Conservation (phyloP, 1,284 basidiomycete species). For the Ustilago sp. region DNA sequence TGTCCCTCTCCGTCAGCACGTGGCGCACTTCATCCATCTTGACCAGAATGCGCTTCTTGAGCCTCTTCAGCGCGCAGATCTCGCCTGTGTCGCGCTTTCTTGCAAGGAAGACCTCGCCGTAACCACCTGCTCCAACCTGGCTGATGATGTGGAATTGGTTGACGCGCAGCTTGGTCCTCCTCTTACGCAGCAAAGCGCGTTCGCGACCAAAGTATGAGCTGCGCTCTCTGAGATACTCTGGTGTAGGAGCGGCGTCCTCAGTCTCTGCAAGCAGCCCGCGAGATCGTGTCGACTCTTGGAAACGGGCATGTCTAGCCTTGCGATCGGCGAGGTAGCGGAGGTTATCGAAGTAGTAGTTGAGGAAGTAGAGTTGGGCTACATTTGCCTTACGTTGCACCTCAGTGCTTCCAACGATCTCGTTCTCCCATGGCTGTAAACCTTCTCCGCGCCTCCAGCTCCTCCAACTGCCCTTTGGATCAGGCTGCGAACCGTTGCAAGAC, state of each 20-base stretch:
- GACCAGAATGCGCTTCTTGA: slow-evolving; percentile 67
- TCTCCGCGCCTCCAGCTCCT: slow-evolving; percentile 60
- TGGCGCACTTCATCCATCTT: slow-evolving; percentile 70
- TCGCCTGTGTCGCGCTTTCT: slow-evolving; percentile 68
- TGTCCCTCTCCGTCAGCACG: slow-evolving; percentile 68
- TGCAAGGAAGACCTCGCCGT: slow-evolving; percentile 68
- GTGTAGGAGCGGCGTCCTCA: slow-evolving; percentile 88
- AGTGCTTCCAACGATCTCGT: slow-evolving; percentile 59
- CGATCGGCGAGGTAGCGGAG: slow-evolving; percentile 64
- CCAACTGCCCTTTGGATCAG: slow-evolving; percentile 59
- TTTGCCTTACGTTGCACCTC: slow-evolving; percentile 68
- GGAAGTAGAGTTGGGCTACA: slow-evolving; percentile 68
- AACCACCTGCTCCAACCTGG: slow-evolving; percentile 68
- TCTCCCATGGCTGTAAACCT: slow-evolving; percentile 65
- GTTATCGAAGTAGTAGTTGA: slow-evolving; percentile 69
- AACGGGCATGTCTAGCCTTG: slow-evolving; percentile 72
- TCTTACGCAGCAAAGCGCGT: slow-evolving; percentile 64
- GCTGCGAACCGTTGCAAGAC: slow-evolving; percentile 38
- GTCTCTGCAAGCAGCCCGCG: slow-evolving; percentile 68
- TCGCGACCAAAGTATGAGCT: slow-evolving; percentile 62
- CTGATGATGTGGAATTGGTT: slow-evolving; percentile 69
- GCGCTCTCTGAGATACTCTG: slow-evolving; percentile 61
- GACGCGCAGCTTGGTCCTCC: slow-evolving; percentile 66
- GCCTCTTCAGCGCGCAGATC: slow-evolving; percentile 68
- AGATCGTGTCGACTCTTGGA: slow-evolving; percentile 76